Evolutionary conservation across 768 basidiomycete genomes (phyloP), one percentile per base, ranked within the genome.

Genomic region (Hygrophoropsis aurantiaca): DNA sequence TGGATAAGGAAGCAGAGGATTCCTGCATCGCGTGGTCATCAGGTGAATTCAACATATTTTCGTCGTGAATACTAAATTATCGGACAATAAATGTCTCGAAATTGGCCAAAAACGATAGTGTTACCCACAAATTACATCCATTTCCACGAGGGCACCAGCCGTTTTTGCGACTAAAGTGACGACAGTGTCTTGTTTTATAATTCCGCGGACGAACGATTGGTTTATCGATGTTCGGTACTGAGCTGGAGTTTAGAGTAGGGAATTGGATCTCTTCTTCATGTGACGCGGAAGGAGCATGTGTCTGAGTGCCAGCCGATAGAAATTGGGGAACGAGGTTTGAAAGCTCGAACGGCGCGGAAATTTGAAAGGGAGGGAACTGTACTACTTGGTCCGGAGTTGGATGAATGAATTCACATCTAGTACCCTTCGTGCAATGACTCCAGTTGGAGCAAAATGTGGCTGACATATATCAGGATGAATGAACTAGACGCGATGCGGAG

Each of bases 111-210:
- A 7, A 13, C 38, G 52, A 37, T 26, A 43, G 43, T 5, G 24
- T 13, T 13, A 57, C 72, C 55, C 57, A 75, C 77, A 75, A 74
- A 49, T 57, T 66, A 51, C 73, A 77, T 6, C 61, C 53, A 27
- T 68, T 64, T 13, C 72, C 74, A 11, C 67, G 56, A 3, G 71
- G 74, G 54, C 74, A 77, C 67, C 66, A 68, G 1, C 72, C 73
- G 18, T 64, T 58, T 53, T 71, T 70, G 43, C 70, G 69, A 41
- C 68, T 52, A 55, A 71, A 74, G 51, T 73, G 69, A 42, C 66
- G 65, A 53, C 73, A 77, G 5, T 72, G 66, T 9, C 64, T 57
- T 20, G 66, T 75, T 45, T 66, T 68, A 58, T 66, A 68, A 24
- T 53, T 49, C 38, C 57, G 57, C 52, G 23, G 61, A 52, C 11